Evolutionary conservation across 805 yeast genomes (phyloP), one percentile per base, ranked within the genome.

Genomic region (Pichia nanzhaoensis): DNA sequence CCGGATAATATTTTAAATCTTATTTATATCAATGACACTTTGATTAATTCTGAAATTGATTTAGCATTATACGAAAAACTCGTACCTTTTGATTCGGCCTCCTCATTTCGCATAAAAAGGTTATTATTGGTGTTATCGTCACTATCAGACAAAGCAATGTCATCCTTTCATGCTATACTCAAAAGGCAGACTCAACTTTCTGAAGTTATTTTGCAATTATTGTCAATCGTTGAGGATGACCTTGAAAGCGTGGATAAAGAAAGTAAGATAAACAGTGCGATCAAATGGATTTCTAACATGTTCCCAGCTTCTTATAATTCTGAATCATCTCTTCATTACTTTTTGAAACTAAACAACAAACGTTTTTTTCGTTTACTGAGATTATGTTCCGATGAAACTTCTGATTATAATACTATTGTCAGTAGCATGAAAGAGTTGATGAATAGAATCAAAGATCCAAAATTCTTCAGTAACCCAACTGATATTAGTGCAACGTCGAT

Each of bases 1-100:
- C 96, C 96, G 1, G 75, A 78, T 37, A 71, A 73, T 19, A 60
- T 89, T 0, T 64, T 89, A 38, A 75, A 78, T 19, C 69, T 86
- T 37, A 71, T 83, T 41, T 89, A 84, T 55, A 82, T 89, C 51
- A 86, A 87, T 57, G 89, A 84, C 53, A 71, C 65, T 42, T 67
- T 70, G 9, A 80, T 86, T 41, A 86, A 82, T 46, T 72, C 80
- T 12, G 65, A 74, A 12, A 83, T 87, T 13, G 96, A 88, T 57
- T 49, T 64, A 3, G 64, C 73, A 0, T 52, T 89, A 2, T 73
- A 80, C 52, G 88, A 82, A 47, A 69, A 72, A 42, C 55, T 88
- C 1, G 57, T 84, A 10, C 85, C 95, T 0, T 64, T 76, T 22
- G 77, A 76, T 17, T 52, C 61, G 3, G 70, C 74, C 48, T 22